Percentiles rank a stretch among this genome's conserved stretches.
Evolutionary conservation across 352 stramenopile species (phyloP).

Genomic region (Globisporangium sylvaticum): DNA sequence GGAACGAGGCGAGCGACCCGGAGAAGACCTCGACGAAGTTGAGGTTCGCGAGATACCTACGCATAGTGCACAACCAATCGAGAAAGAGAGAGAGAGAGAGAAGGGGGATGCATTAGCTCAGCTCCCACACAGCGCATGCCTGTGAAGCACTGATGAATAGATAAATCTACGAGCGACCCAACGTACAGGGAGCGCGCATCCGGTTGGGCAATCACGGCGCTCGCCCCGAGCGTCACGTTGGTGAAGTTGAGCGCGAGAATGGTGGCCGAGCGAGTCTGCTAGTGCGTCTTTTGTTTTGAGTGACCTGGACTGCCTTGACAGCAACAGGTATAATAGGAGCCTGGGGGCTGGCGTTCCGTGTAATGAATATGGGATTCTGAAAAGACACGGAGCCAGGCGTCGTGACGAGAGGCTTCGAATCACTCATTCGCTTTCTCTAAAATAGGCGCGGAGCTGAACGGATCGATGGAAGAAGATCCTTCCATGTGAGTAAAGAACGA

Average conservation of each 20-base stretch:
- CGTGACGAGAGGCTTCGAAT: not conserved
- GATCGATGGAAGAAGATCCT: not conserved
- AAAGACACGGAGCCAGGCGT: not conserved
- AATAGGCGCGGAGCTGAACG: conserved; percentile 7
- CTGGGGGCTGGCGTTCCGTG: not conserved
- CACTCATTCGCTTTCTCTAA: not conserved
- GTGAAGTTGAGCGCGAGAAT: conserved; percentile 15
- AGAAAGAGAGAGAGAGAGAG: too few species aligned
- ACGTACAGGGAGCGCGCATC: conserved; percentile 16
- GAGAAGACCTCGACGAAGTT: conserved; percentile 19
- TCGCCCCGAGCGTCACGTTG: conserved; percentile 17
- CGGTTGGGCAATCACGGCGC: conserved; percentile 15
- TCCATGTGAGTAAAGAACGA: not conserved
- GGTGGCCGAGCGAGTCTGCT: not conserved
- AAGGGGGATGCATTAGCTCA: too few species aligned
- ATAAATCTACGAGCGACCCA: not conserved
- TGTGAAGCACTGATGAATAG: too few species aligned
- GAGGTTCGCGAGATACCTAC: conserved; percentile 18
- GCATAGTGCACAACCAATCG: not conserved
- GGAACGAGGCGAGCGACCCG: conserved; percentile 17
- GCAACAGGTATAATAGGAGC: not conserved
- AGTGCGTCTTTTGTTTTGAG: not conserved
- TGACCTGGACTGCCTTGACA: not conserved
- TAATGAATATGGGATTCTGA: not conserved
- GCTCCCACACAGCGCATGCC: too few species aligned